Evolutionary conservation across 2,329 filamentous ascomycete species (phyloP), one percentile per base, ranked within the genome.

Genomic region (Ceratocystis variospora): DNA sequence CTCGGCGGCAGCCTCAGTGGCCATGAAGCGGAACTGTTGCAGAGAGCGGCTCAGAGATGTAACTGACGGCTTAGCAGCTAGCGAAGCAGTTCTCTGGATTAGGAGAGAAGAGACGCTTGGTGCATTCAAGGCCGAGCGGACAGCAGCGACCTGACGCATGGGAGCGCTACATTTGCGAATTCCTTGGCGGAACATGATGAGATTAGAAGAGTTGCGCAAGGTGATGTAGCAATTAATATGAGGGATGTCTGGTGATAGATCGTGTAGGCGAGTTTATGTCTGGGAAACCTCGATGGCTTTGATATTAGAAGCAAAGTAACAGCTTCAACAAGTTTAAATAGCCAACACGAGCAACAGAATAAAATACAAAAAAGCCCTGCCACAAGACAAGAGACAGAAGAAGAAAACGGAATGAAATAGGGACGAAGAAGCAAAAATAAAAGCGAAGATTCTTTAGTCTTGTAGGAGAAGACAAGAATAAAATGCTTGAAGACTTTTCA

Each of bases 151-250:
- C 61, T 67, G 64, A 44, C 66, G 62, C 53, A 70, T 59, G 31
- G 69, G 69, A 31, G 65, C 66, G 53, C 48, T 19, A 44, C 66
- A 69, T 50, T 53, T 67, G 46, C 68, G 63, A 25, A 68, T 25
- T 46, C 63, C 64, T 67, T 68, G 68, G 45, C 69, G 68, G 63
- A 70, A 67, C 69, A 70, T 70, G 6, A 7, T 67, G 67, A 41
- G 37, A 12, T 41, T 41, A 41, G 1, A 15, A 41, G 37, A 41
- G 37, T 41, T 41, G 37, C 37, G 37, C 37, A 41, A 41, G 12
- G 10, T 5, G 37, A 4, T 15, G 10, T 15, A 2, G 15, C 12
- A 2, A 12, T 3, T 4, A 2, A 15, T 41, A 12, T 41, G 37
- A 41, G 37, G 37, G 10, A 8, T 4, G 37, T 41, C 10, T 41